phyloP scores from a whole-genome alignment of 768 basidiomycete genomes.

The Lactarius akahatsu region DNA sequence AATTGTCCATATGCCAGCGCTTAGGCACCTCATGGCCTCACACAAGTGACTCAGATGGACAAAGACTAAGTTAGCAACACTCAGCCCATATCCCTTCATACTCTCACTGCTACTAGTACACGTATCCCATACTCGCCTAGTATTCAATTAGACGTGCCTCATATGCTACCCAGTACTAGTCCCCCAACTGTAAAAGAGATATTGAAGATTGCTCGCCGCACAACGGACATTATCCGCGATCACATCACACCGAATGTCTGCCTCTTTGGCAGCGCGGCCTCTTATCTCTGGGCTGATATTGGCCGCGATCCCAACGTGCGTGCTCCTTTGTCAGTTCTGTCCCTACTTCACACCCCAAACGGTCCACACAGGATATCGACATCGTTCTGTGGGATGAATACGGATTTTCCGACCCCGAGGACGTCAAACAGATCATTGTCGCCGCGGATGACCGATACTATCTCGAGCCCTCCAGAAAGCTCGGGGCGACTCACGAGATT shows the following conservation, averaged over 20 bases:
- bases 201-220: slow-evolving; percentile 17
- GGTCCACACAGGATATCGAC: slow-evolving; percentile 11
- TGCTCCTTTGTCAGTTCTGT: background rate
- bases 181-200: slow-evolving; percentile 14
- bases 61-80: too few relatives aligned
- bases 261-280: slow-evolving; percentile 19
- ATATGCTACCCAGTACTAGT: background rate
- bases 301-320: slow-evolving; percentile 11
- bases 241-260: background rate
- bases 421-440: background rate
- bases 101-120: too few relatives aligned
- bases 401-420: background rate
- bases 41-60: too few relatives aligned
- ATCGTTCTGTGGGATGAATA: background rate
- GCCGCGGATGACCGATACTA: slow-evolving; percentile 10
- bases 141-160: too few relatives aligned
- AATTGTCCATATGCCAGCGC: too few relatives aligned
- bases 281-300: slow-evolving; percentile 13
- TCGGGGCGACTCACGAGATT: background rate
- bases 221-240: slow-evolving; percentile 3
- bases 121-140: too few relatives aligned
- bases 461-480: background rate
- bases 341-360: background rate
- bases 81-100: too few relatives aligned
- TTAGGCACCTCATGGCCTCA: too few relatives aligned